These are phyloP conservation scores for Cladobotryum mycophilum DNA, from an alignment of 2,329 filamentous ascomycete species.

Conservation along the genomic window DNA sequence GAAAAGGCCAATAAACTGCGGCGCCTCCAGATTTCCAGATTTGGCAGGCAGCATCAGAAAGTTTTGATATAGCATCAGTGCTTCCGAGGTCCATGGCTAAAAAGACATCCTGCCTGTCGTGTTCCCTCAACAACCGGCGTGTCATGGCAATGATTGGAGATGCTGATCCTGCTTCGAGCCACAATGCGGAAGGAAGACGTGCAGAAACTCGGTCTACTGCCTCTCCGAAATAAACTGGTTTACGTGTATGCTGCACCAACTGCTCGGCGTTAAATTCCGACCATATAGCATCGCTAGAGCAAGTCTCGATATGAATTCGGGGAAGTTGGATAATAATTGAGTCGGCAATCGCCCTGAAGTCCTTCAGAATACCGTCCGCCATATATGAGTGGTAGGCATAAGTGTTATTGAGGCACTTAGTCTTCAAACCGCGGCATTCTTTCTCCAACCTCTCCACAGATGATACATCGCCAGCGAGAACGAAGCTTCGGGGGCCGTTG, in stretches of 20 bases:
- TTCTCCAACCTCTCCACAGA: constrained; percentile 7
- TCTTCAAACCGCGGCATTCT: constrained; percentile 9
- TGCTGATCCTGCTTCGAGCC: no score
- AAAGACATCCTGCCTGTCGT: no score
- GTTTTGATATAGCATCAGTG: no score
- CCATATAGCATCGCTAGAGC: constrained; percentile 11
- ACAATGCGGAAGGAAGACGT: no score
- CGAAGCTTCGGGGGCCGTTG: constrained; percentile 38
- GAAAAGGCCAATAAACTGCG: no score
- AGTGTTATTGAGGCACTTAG: constrained; percentile 37
- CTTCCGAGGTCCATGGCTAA: no score
- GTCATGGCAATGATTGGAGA: no score
- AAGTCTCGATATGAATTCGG: constrained; percentile 5
- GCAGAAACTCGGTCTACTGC: no score
- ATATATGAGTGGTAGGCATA: constrained; percentile 42
- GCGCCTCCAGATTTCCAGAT: no score
- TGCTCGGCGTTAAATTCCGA: constrained; percentile 7
- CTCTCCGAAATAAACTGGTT: constrained; percentile 33
- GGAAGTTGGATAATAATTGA: no score
- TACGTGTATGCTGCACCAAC: constrained; percentile 32
- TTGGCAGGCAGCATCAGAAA: no score
- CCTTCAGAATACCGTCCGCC: constrained; percentile 27
- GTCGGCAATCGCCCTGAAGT: constrained; percentile 14
- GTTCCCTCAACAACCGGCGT: no score
- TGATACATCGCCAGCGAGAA: constrained; percentile 31